Base-by-base conservation (phyloP, 2,329 filamentous ascomycete genomes). In the Fusarium hainanense region DNA sequence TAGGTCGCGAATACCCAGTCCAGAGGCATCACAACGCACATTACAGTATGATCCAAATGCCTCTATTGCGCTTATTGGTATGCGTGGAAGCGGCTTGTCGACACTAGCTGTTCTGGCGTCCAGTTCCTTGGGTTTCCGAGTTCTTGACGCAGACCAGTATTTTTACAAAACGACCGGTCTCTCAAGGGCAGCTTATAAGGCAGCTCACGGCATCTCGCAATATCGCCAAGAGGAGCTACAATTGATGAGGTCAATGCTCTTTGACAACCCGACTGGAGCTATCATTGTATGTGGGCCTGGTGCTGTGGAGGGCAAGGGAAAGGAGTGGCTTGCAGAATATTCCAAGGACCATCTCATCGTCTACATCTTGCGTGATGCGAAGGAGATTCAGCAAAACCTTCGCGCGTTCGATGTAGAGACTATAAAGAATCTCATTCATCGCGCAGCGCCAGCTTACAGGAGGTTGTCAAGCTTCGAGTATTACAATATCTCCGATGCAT, bases 211-310 rank as follows among this genome's bases (percentile, higher is more conserved):
- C 0, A 63, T 56, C 4, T 4, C 49, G 1, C 12, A 63, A 30
- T 63, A 63, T 7, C 60, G 58, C 4, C 60, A 63, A 11, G 37
- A 63, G 4, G 60, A 63, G 5, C 7, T 63, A 1, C 30, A 32
- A 4, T 13, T 43, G 2, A 63, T 63, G 49, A 40, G 21, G n/a
- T 57, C 42, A 1, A 63, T 63, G 60, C 60, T 63, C 2, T 63
- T 56, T 6, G 49, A 57, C 0, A 63, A 63, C 1, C 58, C 58
- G 0, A 63, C 28, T 0, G 23, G 30, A 2, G 58, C 58, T 0
- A 52, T 63, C 0, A 63, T 63, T 7, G 60, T 63, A 2, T 63
- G 58, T 2, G 60, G 60, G 1, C 60, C 60, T 9, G 60, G 60
- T 9, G 60, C 44, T n/a, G 49, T 63, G 0, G 58, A 63, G n/a